Conservation (phyloP, 1,139 yeast genomes). For the Hanseniaspora uvarum region DNA sequence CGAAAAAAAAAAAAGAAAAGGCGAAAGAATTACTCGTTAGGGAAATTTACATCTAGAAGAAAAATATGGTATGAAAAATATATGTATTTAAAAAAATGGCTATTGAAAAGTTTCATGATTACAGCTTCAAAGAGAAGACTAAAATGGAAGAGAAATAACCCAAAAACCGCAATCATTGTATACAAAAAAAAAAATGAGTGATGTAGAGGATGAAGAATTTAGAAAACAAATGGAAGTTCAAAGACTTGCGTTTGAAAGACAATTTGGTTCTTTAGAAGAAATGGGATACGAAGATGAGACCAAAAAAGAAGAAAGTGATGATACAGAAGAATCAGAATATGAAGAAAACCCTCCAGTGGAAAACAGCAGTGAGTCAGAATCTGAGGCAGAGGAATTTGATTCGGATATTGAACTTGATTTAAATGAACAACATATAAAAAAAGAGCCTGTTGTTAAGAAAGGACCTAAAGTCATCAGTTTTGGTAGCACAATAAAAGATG, state of each 20-base stretch:
- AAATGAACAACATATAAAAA: conserved; percentile 23
- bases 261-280: conserved; percentile 53
- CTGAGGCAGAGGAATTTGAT: conserved; percentile 19
- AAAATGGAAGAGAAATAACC: neutral
- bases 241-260: conserved; percentile 54
- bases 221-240: conserved; percentile 45
- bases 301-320: conserved; percentile 23
- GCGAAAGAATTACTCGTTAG: neutral
- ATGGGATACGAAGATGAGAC: conserved; percentile 53
- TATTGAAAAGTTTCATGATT: neutral
- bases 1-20: neutral
- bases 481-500: conserved; percentile 30
- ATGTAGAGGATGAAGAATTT: conserved; percentile 35
- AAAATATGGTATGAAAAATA: too few relatives aligned
- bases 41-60: neutral
- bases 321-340: neutral
- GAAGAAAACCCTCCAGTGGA: conserved; percentile 12
- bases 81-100: too few relatives aligned
- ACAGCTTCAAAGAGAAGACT: neutral
- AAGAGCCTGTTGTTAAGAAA: conserved; percentile 18
- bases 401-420: conserved; percentile 17
- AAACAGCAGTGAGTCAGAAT: conserved; percentile 21
- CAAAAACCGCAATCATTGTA: too few relatives aligned
- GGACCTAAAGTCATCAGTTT: conserved; percentile 41
- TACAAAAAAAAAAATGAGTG: too few relatives aligned